Evolutionary conservation across 176 grass and related monocot genomes (phyloP), one percentile per base, ranked within the genome.

Genomic region (Panicum miliaceum): DNA sequence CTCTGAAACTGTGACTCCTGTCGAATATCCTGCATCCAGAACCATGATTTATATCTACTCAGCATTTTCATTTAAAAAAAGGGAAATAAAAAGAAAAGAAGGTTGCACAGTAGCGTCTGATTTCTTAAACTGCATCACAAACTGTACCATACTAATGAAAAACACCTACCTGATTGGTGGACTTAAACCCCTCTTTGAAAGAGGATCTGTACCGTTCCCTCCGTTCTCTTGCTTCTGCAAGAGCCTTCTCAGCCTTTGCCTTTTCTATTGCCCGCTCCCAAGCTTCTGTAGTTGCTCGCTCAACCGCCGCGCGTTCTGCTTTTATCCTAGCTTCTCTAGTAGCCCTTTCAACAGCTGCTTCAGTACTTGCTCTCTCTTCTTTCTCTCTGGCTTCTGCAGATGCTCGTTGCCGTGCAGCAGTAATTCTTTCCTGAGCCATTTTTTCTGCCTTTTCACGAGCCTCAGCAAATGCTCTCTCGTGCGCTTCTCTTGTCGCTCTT

Each of bases 201-300:
- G 85, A 83, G 59, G 85, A 89, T 70, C 89, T 92, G 57, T 81
- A 89, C 74, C 91, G 84, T 62, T 93, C 92, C 27, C 73, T 88
- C 19, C 90, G 90, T 53, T 94, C 90, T 58, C 90, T 90, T 82
- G 78, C 83, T 70, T 97, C 89, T 42, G 79, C 84, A 51, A 91
- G 89, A 90, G 90, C 85, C 75, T 92, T 90, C 27, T 91, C 92
- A 72, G 96, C 91, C 84, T 86, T 92, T 32, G 93, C 89, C 86
- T 90, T 99, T 82, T 99, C 91, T 62, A 93, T 92, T 12, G 93
- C 96, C 35, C 93, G 90, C 73, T 91, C 96, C 18, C 89, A 78
- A 87, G 93, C 91, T 87, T 99, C 96, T 52, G 89, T 64, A n/a
- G 92, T 97, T 73, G 95, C 95, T 88, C 90, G 78, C 75, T 93